Percentiles rank a stretch among this genome's conserved stretches.
phyloP scores from a whole-genome alignment of 257 asterid species.

The Thymus quinquecostatus region DNA sequence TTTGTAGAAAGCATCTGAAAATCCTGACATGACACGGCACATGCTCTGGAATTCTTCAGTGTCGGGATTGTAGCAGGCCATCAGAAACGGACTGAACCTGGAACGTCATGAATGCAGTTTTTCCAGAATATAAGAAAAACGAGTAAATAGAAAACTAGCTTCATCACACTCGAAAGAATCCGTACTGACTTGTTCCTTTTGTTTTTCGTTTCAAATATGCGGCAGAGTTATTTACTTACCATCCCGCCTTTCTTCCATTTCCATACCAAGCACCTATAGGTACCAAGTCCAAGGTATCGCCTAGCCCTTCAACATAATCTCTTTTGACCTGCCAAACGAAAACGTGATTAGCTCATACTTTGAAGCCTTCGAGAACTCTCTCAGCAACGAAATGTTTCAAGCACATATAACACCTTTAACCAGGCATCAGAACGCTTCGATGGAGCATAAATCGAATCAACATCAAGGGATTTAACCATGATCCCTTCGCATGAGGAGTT shows the following conservation, averaged over 20 bases:
- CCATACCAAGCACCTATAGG: conserved; percentile 98
- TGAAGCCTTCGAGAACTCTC: conserved; percentile 24
- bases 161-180: conserved; percentile 11
- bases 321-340: conserved; percentile 68
- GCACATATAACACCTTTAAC: conserved; percentile 64
- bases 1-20: conserved; percentile 80
- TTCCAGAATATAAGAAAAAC: conserved; percentile 13
- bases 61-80: conserved; percentile 92
- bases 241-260: conserved; percentile 96
- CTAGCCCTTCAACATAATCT: conserved; percentile 82
- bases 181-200: neutral
- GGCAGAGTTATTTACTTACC: conserved; percentile 42
- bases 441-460: conserved; percentile 79
- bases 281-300: conserved; percentile 91
- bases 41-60: conserved; percentile 88
- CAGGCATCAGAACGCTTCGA: conserved; percentile 94
- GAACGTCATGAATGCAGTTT: conserved; percentile 31
- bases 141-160: conserved; percentile 1
- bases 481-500: conserved; percentile 86
- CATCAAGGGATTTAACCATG: conserved; percentile 85
- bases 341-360: conserved; percentile 14
- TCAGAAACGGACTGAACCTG: conserved; percentile 91
- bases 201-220: neutral
- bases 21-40: conserved; percentile 93
- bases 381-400: conserved; percentile 26